A percentile compares a stretch with the other conserved stretches of the same genome.
Conservation (phyloP, 768 basidiomycete species). For the Leccinum variicolor region DNA sequence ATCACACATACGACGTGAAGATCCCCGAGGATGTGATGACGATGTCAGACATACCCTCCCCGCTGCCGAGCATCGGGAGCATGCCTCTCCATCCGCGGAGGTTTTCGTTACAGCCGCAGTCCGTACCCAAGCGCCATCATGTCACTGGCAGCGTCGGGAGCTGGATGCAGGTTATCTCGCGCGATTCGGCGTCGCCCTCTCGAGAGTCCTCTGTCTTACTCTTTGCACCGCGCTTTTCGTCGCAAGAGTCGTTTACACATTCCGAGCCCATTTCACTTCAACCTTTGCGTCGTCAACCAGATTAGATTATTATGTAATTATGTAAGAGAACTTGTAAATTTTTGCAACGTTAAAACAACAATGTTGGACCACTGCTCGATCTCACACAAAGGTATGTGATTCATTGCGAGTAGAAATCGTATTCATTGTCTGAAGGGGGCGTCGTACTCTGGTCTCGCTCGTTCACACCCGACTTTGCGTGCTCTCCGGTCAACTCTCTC, state of each 20-base stretch:
- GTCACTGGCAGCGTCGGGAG: constrained; percentile 18
- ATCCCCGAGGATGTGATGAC: constrained; percentile 12
- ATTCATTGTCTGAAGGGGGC: constrained; percentile 56
- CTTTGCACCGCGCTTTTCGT: constrained; percentile 14
- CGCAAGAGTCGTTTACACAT: constrained; percentile 3
- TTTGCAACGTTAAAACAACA: not conserved
- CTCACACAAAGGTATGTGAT: constrained; percentile 91
- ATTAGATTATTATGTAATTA: not conserved
- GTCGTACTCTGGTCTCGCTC: constrained; percentile 93
- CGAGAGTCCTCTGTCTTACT: constrained; percentile 6
- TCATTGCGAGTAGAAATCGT: no score
- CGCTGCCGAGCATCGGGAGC: constrained; percentile 15
- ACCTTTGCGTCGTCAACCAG: constrained; percentile 26
- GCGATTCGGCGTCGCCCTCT: constrained; percentile 3
- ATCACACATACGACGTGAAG: constrained; percentile 3
- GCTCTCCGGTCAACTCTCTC: constrained; percentile 83
- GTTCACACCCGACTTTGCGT: constrained; percentile 80
- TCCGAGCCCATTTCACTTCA: constrained; percentile 14
- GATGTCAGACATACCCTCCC: constrained; percentile 9
- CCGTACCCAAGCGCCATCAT: not conserved
- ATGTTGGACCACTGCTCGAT: constrained; percentile 98
- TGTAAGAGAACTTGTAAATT: not conserved
- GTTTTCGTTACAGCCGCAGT: constrained; percentile 11
- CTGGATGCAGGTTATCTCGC: constrained; percentile 18
- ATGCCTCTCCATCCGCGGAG: constrained; percentile 22